Evolutionary conservation across 345 rosid genomes (phyloP), one percentile per base, ranked within the genome.

Genomic region (Bretschneidera sinensis): DNA sequence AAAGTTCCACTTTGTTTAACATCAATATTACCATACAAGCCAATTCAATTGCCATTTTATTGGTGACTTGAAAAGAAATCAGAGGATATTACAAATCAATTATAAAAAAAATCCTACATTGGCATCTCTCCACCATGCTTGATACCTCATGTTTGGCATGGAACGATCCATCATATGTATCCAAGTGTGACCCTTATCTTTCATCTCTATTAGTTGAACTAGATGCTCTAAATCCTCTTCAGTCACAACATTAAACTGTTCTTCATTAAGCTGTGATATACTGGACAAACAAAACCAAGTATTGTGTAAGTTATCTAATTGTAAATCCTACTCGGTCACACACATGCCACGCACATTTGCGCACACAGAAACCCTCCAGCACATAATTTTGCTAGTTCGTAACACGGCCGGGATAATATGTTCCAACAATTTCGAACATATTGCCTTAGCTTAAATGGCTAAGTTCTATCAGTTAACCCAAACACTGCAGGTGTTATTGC

Each of bases 101-200:
- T 17, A 49, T 24, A 43, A 19, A 9, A 2, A 8, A 25, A 22
- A 16, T 53, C 17, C 31, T 19, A 83, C 92, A 83, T 79, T 71
- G 19, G 84, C 81, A 60, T 88, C 95, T 70, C 98, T 81, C 53
- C 81, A 63, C 88, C 91, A 84, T 59, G 96, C 94, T 63, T 84
- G 85, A 70, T 84, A 91, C 50, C 63, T 70, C 91, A 88, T 81
- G 54, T 74, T 79, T 51, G 80, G 25, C 17, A 76, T 81, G 35
- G 76, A 78, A 52, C 89, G 81, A 70, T 86, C 89, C 91, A 91
- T 88, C 80, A 91, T 81, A 51, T 76, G 78, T 61, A 64, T 74
- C 95, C 98, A 88, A 34, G 81, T 24, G 45, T 77, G 86, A 52
- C 89, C 91, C 64, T 87, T 95, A 70, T 88, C 94, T 66, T 72